phyloP scores from a whole-genome alignment of 1,284 basidiomycete species.

The Dichomitus squalens region DNA sequence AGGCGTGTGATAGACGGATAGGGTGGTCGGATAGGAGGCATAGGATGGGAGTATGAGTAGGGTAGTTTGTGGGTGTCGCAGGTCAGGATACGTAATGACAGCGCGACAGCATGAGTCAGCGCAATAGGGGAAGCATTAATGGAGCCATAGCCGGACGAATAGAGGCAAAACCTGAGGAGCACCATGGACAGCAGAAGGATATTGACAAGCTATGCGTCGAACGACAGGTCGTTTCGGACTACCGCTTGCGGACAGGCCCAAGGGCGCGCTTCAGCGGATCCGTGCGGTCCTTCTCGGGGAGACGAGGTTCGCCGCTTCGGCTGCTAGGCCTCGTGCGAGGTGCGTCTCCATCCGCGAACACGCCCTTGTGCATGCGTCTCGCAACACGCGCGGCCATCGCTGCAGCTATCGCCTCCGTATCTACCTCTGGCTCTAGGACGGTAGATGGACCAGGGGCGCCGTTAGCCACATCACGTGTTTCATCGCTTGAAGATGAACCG shows the following conservation, averaged over 20 bases:
- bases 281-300: slow-evolving; percentile 30
- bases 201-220: too few species aligned
- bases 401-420: slow-evolving; percentile 19
- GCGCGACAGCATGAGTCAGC: background rate
- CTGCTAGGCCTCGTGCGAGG: slow-evolving; percentile 25
- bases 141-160: too few species aligned
- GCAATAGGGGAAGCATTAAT: background rate
- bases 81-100: slow-evolving; percentile 3
- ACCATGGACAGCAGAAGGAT: background rate
- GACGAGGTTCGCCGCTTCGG: slow-evolving; percentile 14
- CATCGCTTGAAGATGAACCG: slow-evolving; percentile 27
- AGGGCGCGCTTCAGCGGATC: slow-evolving; percentile 30
- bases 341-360: slow-evolving; percentile 13
- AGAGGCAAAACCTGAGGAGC: background rate
- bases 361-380: slow-evolving; percentile 21
- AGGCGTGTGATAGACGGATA: background rate
- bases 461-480: slow-evolving; percentile 3
- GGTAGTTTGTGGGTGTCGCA: slow-evolving; percentile 12
- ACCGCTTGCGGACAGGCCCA: slow-evolving; percentile 20
- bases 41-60: background rate
- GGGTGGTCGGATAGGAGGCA: background rate
- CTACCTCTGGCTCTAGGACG: slow-evolving; percentile 7
- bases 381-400: slow-evolving; percentile 23
- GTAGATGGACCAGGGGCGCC: slow-evolving; percentile 8
- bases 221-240: too few species aligned